Percentiles rank a stretch among this genome's conserved stretches.
These are phyloP conservation scores for Stagonosporopsis rhizophila DNA, from an alignment of 2,329 filamentous ascomycete genomes.

Conservation along the genomic window DNA sequence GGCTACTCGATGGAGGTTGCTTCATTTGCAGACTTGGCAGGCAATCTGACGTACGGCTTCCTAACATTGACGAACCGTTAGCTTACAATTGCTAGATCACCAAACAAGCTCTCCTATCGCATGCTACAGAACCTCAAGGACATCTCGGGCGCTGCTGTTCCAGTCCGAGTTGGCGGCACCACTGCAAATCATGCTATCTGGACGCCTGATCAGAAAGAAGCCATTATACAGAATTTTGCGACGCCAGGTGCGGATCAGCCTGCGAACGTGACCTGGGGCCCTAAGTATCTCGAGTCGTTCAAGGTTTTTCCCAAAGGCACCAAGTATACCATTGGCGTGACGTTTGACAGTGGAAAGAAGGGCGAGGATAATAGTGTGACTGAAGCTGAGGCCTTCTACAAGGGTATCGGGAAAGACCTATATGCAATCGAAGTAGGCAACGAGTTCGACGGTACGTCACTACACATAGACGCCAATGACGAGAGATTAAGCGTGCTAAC, in stretches of 20 bases:
- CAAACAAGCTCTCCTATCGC: slow-evolving; percentile 25
- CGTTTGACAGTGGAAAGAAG: slow-evolving; percentile 22
- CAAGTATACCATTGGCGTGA: slow-evolving; percentile 30
- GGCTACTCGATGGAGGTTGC: slow-evolving; percentile 27
- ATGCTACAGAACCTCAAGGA: slow-evolving; percentile 30
- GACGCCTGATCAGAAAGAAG: slow-evolving; percentile 19
- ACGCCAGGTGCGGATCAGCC: slow-evolving; percentile 29
- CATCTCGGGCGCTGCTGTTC: slow-evolving; percentile 19
- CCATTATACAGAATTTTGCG: slow-evolving; percentile 27
- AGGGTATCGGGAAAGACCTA: slow-evolving; percentile 19
- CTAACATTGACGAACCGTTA: neutral
- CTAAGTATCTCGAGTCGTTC: slow-evolving; percentile 28
- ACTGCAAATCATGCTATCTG: slow-evolving; percentile 27
- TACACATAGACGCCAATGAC: neutral
- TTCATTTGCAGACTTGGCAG: slow-evolving; percentile 24
- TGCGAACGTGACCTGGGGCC: slow-evolving; percentile 22
- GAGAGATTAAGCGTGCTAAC: neutral
- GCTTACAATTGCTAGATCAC: slow-evolving; percentile 9
- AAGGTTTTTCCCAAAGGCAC: slow-evolving; percentile 30
- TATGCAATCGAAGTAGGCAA: slow-evolving; percentile 31
- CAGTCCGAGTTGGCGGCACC: slow-evolving; percentile 26
- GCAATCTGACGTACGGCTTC: slow-evolving; percentile 18
- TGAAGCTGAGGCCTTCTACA: slow-evolving; percentile 22
- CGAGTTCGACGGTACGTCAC: slow-evolving; percentile 28
- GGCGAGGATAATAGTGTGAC: slow-evolving; percentile 20